Percentiles rank a stretch among this genome's conserved stretches.
Evolutionary conservation across 352 stramenopile species (phyloP).

Genomic region (Aphanomyces stellatus): DNA sequence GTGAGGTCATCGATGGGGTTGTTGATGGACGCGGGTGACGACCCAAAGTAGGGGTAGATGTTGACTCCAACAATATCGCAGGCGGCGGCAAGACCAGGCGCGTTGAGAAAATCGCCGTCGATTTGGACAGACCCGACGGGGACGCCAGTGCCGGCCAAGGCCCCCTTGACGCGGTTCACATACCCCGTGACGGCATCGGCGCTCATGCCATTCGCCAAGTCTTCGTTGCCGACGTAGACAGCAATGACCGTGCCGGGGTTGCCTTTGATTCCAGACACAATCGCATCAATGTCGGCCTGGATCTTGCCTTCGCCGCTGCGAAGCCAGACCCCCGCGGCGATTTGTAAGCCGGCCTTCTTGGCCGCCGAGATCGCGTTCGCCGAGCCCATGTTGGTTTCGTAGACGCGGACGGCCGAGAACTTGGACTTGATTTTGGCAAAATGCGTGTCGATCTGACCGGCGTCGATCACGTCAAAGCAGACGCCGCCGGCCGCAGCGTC

Average conservation of each 20-base stretch:
- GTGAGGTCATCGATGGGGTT: slow-evolving; percentile 27
- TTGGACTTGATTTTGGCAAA: slow-evolving; percentile 38
- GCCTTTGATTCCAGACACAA: slow-evolving; percentile 36
- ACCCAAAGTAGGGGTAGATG: slow-evolving; percentile 37
- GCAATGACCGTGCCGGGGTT: slow-evolving; percentile 35
- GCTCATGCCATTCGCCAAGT: slow-evolving; percentile 39
- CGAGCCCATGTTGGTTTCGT: slow-evolving; percentile 44
- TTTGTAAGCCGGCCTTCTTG: slow-evolving; percentile 33
- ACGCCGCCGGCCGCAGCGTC: slow-evolving; percentile 22
- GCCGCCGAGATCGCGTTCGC: slow-evolving; percentile 45
- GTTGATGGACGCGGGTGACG: slow-evolving; percentile 10
- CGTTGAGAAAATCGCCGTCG: slow-evolving; percentile 21
- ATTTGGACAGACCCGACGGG: slow-evolving; percentile 50
- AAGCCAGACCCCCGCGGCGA: slow-evolving; percentile 53
- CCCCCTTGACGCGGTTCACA: slow-evolving; percentile 45
- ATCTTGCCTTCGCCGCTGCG: slow-evolving; percentile 23
- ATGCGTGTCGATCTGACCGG: slow-evolving; percentile 26
- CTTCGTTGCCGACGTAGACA: slow-evolving; percentile 72
- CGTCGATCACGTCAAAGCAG: slow-evolving; percentile 44
- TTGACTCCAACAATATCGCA: slow-evolving; percentile 34
- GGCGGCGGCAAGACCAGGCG: slow-evolving; percentile 27
- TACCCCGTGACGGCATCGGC: slow-evolving; percentile 8
- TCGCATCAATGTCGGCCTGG: slow-evolving; percentile 44
- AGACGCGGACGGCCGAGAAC: slow-evolving; percentile 60
- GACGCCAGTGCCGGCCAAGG: slow-evolving; percentile 30